Evolutionary conservation across 257 asterid species (phyloP).

Genomic region (Solanum chmielewskii): DNA sequence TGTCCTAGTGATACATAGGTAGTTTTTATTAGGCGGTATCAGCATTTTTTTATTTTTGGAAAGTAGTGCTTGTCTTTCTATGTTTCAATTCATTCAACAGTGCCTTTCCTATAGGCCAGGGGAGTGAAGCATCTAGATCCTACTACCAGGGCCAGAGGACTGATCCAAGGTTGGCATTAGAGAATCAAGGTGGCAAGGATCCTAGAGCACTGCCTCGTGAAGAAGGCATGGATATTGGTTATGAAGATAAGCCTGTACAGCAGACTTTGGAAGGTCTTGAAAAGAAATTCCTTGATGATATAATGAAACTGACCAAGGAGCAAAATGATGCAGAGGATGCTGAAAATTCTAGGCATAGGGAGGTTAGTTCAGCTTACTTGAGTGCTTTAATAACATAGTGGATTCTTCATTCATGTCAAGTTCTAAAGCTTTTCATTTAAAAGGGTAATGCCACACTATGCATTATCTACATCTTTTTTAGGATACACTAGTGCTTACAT

Average conservation of each 20-base stretch:
- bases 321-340: constrained; percentile 89
- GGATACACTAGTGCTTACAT: background rate
- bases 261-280: constrained; percentile 76
- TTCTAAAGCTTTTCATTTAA: background rate
- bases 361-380: constrained; percentile 39
- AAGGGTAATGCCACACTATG: background rate
- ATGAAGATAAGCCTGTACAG: constrained; percentile 43
- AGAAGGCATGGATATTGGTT: constrained; percentile 70
- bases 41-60: background rate
- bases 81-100: background rate
- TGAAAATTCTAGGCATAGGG: constrained; percentile 83
- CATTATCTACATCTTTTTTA: background rate
- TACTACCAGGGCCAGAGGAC: constrained; percentile 68
- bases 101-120: constrained; percentile 43
- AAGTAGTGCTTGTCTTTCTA: background rate
- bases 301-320: constrained; percentile 83
- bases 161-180: constrained; percentile 48
- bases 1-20: background rate
- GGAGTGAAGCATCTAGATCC: constrained; percentile 60
- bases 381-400: background rate
- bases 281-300: constrained; percentile 66
- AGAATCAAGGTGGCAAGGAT: constrained; percentile 67
- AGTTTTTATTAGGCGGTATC: background rate
- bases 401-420: background rate
- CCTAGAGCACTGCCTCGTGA: constrained; percentile 57